Conservation (phyloP, 2,329 filamentous ascomycete genomes). For the Aureobasidium mangrovei region DNA sequence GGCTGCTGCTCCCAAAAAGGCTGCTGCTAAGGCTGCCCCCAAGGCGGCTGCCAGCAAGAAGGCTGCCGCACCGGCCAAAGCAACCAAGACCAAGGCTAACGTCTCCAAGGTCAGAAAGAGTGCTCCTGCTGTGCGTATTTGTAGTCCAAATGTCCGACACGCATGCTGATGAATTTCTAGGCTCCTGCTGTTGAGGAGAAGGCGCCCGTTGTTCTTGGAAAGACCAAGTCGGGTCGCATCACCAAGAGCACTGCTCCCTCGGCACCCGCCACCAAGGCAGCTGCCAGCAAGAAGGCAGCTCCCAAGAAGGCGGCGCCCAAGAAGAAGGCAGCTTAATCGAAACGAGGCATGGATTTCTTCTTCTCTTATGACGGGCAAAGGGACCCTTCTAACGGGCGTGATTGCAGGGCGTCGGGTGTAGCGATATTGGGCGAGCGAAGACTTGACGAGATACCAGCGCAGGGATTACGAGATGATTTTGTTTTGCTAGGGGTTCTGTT, state of each 20-base stretch:
- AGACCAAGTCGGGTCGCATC: conserved; percentile 81
- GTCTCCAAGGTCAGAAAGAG: conserved; percentile 39
- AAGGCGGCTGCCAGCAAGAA: conserved; percentile 25
- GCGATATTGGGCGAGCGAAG: not conserved
- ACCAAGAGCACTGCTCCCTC: conserved; percentile 55
- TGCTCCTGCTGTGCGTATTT: conserved; percentile 23
- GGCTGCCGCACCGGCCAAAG: conserved; percentile 25
- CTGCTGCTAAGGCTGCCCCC: conserved; percentile 25
- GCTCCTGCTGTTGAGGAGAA: conserved; percentile 61
- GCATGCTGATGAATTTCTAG: conserved; percentile 27
- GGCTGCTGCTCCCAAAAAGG: conserved; percentile 19
- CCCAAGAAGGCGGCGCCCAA: conserved; percentile 36
- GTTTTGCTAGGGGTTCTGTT: conserved; percentile 6
- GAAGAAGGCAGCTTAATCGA: conserved; percentile 28
- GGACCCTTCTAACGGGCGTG: conserved; percentile 7
- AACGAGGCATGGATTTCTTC: not conserved
- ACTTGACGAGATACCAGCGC: conserved; percentile 14
- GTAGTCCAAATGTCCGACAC: not conserved
- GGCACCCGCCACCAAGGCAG: conserved; percentile 31
- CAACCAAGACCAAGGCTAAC: conserved; percentile 38
- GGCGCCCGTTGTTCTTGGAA: conserved; percentile 57
- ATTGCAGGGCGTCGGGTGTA: conserved; percentile 11
- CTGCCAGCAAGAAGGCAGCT: conserved; percentile 32
- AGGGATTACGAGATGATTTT: conserved; percentile 13
- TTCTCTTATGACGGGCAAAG: conserved; percentile 5